Evolutionary conservation across 768 basidiomycete species (phyloP), one percentile per base, ranked within the genome.

Genomic region (Russula vinacea): DNA sequence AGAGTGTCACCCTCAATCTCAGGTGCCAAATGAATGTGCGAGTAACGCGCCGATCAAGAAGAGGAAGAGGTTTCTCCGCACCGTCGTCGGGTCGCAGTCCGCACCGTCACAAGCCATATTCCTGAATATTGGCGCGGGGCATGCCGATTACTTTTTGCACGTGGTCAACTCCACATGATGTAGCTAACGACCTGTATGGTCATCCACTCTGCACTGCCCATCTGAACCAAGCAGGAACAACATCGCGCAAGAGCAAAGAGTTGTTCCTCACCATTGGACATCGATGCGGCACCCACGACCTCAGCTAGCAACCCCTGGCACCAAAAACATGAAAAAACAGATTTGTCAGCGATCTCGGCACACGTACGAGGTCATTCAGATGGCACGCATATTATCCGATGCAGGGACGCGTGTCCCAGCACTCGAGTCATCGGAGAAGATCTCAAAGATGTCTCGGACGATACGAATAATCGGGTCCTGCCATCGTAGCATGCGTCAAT

Each of bases 231-330:
- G 50, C 92, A 81, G 26, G 90, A 92, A 71, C 91, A 93, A 22
- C 95, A 95, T 40, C 97, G 84, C 13, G 94, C 94, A 74, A 98
- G 98, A 0, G 97, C 97, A 73, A 99, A 99, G 0, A 98, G 73
- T 75, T 98, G 97, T 74, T 98, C 97, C 71, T 98, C 95, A 3
- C 96, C 95, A 0, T 88, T 89, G 73, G 98, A 98, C 78, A 99
- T 90, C 49, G 93, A 89, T 66, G 89, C 92, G 1, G 81, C 79
- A 39, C 93, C 91, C n/a, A n/a, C n/a, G 22, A 83, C 76, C 33
- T 93, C 86, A 26, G 81, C 81, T 1, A 88, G 81, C 0, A 98
- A 78, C 22, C 94, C 94, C 92, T 95, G 68, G 37, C 47, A 33
- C 60, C 17, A 24, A 24, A n/a, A 47, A 59, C 35, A 50, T 13